Conservation (phyloP, 805 yeast genomes). For the Starmerella vaccinii region DNA sequence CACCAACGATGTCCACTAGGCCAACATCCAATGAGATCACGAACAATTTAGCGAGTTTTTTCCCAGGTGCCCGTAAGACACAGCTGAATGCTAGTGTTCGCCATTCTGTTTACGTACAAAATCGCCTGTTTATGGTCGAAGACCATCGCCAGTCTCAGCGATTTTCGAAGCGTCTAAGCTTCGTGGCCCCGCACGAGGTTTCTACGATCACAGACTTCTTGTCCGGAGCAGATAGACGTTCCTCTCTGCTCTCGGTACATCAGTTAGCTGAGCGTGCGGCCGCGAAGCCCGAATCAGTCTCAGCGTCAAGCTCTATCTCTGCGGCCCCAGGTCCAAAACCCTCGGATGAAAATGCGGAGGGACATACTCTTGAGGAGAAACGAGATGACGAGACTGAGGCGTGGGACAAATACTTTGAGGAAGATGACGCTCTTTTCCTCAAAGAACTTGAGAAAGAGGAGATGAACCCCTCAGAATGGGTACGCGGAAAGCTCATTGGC, state of each 20-base stretch:
- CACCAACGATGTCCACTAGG: slow-evolving; percentile 32
- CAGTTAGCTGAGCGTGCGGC: neutral
- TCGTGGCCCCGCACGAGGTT: slow-evolving; percentile 31
- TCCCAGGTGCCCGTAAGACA: slow-evolving; percentile 65
- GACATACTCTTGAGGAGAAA: neutral
- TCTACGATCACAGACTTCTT: slow-evolving; percentile 72
- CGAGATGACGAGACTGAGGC: neutral
- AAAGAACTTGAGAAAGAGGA: slow-evolving; percentile 34
- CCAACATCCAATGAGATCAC: slow-evolving; percentile 92
- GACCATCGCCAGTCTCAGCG: neutral
- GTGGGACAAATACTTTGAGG: neutral
- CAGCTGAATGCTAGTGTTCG: slow-evolving; percentile 49
- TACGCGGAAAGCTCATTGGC: slow-evolving; percentile 86
- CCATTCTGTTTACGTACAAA: neutral
- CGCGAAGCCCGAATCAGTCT: neutral
- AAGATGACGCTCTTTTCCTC: slow-evolving; percentile 30
- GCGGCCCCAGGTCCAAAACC: neutral
- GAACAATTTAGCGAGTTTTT: slow-evolving; percentile 77
- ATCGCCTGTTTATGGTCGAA: neutral
- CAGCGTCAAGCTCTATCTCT: neutral
- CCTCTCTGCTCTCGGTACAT: neutral
- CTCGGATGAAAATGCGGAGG: neutral
- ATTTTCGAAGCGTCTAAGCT: slow-evolving; percentile 1
- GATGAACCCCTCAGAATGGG: slow-evolving; percentile 69
- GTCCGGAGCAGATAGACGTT: neutral